Evolutionary conservation across 345 rosid species (phyloP).

Genomic region (sweet orange (Citrus sinensis)): DNA sequence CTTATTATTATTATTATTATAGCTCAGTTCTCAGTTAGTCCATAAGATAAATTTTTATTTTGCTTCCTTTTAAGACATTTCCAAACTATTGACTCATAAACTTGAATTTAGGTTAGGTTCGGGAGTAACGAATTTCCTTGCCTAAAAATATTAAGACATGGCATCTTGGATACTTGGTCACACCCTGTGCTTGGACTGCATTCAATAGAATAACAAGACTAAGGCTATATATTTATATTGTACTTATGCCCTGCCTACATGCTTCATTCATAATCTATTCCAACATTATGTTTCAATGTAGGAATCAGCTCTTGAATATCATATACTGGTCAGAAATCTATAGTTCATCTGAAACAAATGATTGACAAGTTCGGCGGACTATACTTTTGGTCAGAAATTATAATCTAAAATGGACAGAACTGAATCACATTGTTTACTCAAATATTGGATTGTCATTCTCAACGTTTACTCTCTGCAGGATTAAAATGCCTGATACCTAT

Average conservation of each 20-base stretch:
- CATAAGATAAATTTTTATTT: neutral
- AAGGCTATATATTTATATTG: neutral
- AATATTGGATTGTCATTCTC: neutral
- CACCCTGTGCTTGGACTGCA: neutral
- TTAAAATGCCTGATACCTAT: constrained; percentile 86
- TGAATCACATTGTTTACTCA: neutral
- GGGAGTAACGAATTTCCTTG: neutral
- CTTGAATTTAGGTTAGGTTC: neutral
- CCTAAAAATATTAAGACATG: neutral
- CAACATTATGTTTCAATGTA: too few species aligned
- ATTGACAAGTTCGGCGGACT: neutral
- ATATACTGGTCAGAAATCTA: neutral
- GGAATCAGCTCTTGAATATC: neutral
- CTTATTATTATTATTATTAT: neutral
- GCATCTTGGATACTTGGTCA: neutral
- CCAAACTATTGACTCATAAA: neutral
- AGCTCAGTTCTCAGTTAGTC: neutral
- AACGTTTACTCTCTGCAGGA: constrained; percentile 40
- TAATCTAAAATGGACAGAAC: neutral
- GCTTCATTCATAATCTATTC: neutral
- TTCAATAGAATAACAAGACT: neutral
- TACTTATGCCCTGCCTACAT: neutral
- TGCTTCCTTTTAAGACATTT: neutral
- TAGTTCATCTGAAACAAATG: neutral
- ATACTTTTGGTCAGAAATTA: neutral